Evolutionary conservation across 352 stramenopile genomes (phyloP), one percentile per base, ranked within the genome.

Genomic region (Pythium dissotocum): DNA sequence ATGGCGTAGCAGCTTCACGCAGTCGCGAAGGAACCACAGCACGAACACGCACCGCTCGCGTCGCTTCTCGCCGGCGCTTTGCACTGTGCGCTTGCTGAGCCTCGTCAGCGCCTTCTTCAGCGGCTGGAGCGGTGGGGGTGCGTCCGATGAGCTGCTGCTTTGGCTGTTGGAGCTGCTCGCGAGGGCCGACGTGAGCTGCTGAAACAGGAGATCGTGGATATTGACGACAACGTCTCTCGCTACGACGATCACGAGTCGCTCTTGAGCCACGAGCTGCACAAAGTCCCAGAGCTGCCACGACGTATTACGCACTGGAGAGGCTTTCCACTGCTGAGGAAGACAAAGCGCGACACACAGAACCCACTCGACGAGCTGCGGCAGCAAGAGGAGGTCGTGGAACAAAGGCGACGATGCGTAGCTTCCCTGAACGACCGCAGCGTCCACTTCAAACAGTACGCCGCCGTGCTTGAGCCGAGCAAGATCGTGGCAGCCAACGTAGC

Each of bases 311-410:
- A 69, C 54, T 0, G 67, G 30, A 18, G 61, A 38, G 6, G 61
- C 59, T 33, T 69, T 65, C 68, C 61, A 74, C 24, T 74, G 61
- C 14, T 74, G 68, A 2, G 68, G 68, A 14, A 91, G 58, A 44
- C 80, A 87, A 4, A 91, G 76, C 7, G 81, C 80, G 0, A 79
- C 72, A 30, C 72, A 87, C 28, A 91, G 67, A 26, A 87, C 79
- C 83, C 83, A 91, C 44, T 89, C 76, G 1, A 63, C 70, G 8
- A 76, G 54, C 42, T 71, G 52, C 1, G 68, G 72, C 0, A 63
- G 61, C 16, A 67, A 24, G 10, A 77, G 28, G 38, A 82, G 38
- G 32, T 79, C 75, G 13, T 77, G 63, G 46, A 73, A 78, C 0
- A 73, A 28, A 2, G 36, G 7, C 1, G 66, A 65, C 0, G 46